A percentile compares a stretch with the other conserved stretches of the same genome.
phyloP scores from a whole-genome alignment of 225 moss, liverwort and hornwort genomes.

The Rhytidiadelphus loreus region DNA sequence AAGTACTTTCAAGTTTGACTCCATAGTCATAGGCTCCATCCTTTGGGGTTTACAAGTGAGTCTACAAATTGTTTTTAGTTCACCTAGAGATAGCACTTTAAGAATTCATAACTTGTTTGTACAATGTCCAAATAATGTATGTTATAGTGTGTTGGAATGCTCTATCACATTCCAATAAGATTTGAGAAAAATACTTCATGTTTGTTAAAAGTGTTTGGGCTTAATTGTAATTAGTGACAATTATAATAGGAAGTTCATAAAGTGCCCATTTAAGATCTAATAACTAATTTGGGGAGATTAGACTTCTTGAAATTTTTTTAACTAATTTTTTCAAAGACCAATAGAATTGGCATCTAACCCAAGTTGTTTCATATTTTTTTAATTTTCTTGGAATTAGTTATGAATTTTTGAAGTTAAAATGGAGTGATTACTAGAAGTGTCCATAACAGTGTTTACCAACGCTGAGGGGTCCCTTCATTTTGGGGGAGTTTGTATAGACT shows the following conservation, averaged over 20 bases:
- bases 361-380: background rate
- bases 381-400: background rate
- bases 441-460: too few species aligned
- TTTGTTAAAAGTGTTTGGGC: background rate
- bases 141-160: too few species aligned
- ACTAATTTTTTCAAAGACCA: background rate
- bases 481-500: too few species aligned
- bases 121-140: background rate
- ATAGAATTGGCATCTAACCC: background rate
- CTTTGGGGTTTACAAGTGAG: fast-evolving
- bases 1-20: background rate
- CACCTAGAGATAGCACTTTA: too few species aligned
- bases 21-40: fast-evolving
- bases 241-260: background rate
- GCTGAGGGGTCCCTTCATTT: too few species aligned
- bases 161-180: background rate
- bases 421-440: fast-evolving
- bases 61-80: background rate
- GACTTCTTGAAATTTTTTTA: background rate
- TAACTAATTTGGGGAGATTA: background rate
- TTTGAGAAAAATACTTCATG: background rate
- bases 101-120: background rate
- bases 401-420: background rate
- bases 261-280: background rate
- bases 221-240: background rate